Base-by-base conservation (phyloP, 306 rosid species). In the Carpinus fangiana region DNA sequence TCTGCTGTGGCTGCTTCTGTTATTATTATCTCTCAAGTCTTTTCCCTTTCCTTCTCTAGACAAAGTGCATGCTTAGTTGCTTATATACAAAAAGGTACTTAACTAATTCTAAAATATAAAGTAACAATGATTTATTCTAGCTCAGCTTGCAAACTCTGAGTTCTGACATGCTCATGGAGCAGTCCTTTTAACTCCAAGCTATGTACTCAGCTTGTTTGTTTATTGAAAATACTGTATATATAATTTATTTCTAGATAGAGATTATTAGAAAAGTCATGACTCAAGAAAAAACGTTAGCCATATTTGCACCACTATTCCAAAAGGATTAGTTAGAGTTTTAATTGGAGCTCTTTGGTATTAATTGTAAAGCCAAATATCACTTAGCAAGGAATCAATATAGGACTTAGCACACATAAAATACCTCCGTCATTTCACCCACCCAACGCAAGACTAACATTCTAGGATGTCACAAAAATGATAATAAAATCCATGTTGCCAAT, bases 91-190 rank as follows among this genome's bases (percentile, higher is more conserved):
- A 76, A 75, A 41, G 20, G 11, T 18, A 38, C 26, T 3, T 8
- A 75, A 57, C 65, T 54, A 26, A 23, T 54, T 45, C 73, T 68
- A 21, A 56, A 16, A 41, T 55, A 59, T 64, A 46, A 65, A n/a
- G 67, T 28, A 21, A 45, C 36, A 62, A 48, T 59, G n/a, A n/a
- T 41, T 20, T 53, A 21, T n/a, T 17, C 50, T 20, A 46, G 47
- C 26, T 78, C 78, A 76, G 56, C 77, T 74, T 26, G 28, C 16
- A 59, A 23, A 23, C 36, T 23, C 5, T 21, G 0, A 66, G 50
- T 66, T 59, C 65, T 59, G 34, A n/a, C 65, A 36, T 9, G 47
- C 70, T 64, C 12, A 3, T 64, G 45, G 45, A 31, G 47, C 70
- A 34, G 70, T 17, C 21, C 70, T 34, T 34, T 64, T 31, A 28